A percentile compares a stretch with the other conserved stretches of the same genome.
Evolutionary conservation across 164 flowering plant genomes (phyloP).

Genomic region (Brasenia schreberi): DNA sequence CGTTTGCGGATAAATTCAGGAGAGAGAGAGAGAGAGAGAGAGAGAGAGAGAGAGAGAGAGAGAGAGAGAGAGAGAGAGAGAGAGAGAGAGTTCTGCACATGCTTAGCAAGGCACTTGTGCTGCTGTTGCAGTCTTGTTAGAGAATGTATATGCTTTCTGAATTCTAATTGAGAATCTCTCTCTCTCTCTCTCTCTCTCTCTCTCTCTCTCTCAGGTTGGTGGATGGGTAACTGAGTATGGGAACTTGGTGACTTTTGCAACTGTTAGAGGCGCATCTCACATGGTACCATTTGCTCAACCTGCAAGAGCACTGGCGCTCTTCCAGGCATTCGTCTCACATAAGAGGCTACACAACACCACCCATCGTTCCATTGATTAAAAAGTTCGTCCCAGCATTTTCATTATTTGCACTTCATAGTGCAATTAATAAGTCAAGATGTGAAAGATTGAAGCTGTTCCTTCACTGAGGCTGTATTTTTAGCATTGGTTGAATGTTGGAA

Average conservation of each 20-base stretch:
- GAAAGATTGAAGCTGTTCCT: too few relatives aligned
- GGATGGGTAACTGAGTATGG: slow-evolving; percentile 97
- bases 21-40: too few relatives aligned
- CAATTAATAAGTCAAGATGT: not conserved
- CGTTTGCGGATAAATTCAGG: too few relatives aligned
- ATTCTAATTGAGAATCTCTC: not conserved
- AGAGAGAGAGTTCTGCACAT: too few relatives aligned
- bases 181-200: not conserved
- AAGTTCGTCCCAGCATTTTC: not conserved
- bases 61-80: too few relatives aligned
- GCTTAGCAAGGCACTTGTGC: not conserved
- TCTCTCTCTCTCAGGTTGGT: slow-evolving; percentile 72
- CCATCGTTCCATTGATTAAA: slow-evolving; percentile 19
- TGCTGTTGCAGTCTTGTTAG: not conserved
- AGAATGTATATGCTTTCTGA: too few relatives aligned
- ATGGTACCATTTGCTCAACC: slow-evolving; percentile 98
- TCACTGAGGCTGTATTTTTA: too few relatives aligned
- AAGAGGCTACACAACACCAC: slow-evolving; percentile 66
- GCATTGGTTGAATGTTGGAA: too few relatives aligned
- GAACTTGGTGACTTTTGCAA: slow-evolving; percentile 71
- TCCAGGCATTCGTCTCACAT: slow-evolving; percentile 59
- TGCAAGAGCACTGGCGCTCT: slow-evolving; percentile 72
- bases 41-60: too few relatives aligned
- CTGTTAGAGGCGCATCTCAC: slow-evolving; percentile 95
- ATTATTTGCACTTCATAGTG: not conserved